These are phyloP conservation scores for Guillardia theta DNA, from an alignment of 78 protist species.

Conservation along the genomic window DNA sequence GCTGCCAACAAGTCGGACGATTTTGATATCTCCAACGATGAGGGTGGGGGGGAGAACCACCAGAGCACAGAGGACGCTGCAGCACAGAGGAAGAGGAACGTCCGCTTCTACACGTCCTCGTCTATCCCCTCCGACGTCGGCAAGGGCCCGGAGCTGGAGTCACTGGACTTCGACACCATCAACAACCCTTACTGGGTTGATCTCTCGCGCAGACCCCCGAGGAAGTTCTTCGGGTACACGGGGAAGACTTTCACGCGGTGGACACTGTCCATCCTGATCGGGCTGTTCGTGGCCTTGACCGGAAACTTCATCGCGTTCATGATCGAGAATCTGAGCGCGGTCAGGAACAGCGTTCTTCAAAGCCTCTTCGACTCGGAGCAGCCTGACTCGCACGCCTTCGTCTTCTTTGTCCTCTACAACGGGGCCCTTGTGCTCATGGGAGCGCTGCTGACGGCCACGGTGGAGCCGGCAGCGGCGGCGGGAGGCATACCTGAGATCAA, in stretches of 20 bases:
- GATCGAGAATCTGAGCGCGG: not conserved
- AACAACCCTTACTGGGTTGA: conserved; percentile 19
- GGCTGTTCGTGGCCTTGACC: not conserved
- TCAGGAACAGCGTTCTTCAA: not conserved
- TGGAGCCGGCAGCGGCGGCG: conserved; percentile 23
- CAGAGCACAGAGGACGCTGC: no score
- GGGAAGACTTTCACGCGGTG: not conserved
- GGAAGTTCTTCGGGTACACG: not conserved
- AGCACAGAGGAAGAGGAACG: no score
- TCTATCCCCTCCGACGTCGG: no score
- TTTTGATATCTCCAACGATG: no score
- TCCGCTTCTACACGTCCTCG: no score
- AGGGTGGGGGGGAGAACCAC: no score
- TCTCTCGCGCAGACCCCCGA: not conserved
- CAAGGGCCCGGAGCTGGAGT: not conserved
- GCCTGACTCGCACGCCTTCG: not conserved
- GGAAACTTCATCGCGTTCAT: not conserved
- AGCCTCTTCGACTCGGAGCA: not conserved
- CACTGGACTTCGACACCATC: conserved; percentile 6
- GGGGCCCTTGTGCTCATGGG: not conserved
- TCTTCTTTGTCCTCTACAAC: not conserved
- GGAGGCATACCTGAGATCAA: conserved; percentile 28
- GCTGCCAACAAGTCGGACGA: no score
- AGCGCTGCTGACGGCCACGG: not conserved
- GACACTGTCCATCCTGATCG: not conserved